Percentiles rank a stretch among this genome's conserved stretches.
Evolutionary conservation across 192 early-diverging fungal species (phyloP).

Genomic region (Thamnidium elegans): DNA sequence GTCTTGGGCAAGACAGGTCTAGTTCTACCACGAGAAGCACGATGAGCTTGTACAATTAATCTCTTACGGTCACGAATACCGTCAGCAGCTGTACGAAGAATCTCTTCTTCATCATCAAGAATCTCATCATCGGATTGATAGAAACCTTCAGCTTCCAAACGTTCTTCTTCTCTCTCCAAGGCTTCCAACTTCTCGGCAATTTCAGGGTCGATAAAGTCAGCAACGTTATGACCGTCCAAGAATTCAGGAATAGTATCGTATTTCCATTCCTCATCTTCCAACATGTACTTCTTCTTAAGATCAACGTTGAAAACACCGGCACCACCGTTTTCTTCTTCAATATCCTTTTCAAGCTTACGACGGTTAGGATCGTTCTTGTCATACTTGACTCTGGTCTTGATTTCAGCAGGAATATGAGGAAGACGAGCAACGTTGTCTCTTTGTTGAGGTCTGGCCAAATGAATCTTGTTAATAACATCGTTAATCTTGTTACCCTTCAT

Average conservation of each 20-base stretch:
- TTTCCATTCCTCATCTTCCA: conserved; percentile 87
- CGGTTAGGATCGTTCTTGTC: conserved; percentile 82
- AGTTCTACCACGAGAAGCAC: conserved; percentile 78
- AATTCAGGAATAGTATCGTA: conserved; percentile 98
- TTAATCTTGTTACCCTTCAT: conserved; percentile 87
- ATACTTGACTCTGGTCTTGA: conserved; percentile 66
- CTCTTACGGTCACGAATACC: conserved; percentile 86
- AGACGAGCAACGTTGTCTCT: conserved; percentile 85
- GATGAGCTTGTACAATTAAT: conserved; percentile 71
- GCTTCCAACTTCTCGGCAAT: conserved; percentile 94
- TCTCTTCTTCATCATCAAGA: conserved; percentile 78
- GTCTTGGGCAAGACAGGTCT: conserved; percentile 69
- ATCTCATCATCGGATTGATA: conserved; percentile 82
- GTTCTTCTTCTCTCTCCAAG: conserved; percentile 96
- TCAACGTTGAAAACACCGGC: conserved; percentile 96
- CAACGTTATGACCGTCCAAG: conserved; percentile 97
- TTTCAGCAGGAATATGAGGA: conserved; percentile 77
- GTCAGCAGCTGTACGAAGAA: conserved; percentile 70
- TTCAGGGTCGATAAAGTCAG: conserved; percentile 97
- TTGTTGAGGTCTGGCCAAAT: conserved; percentile 83
- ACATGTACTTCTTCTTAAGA: conserved; percentile 88
- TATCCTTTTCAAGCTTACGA: conserved; percentile 79
- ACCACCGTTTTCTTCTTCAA: conserved; percentile 88
- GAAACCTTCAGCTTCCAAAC: conserved; percentile 88
- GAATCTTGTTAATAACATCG: conserved; percentile 93